Percentiles rank a stretch among this genome's conserved stretches.
Conservation (phyloP, 768 basidiomycete species). For the Kockovaella imperatae region DNA sequence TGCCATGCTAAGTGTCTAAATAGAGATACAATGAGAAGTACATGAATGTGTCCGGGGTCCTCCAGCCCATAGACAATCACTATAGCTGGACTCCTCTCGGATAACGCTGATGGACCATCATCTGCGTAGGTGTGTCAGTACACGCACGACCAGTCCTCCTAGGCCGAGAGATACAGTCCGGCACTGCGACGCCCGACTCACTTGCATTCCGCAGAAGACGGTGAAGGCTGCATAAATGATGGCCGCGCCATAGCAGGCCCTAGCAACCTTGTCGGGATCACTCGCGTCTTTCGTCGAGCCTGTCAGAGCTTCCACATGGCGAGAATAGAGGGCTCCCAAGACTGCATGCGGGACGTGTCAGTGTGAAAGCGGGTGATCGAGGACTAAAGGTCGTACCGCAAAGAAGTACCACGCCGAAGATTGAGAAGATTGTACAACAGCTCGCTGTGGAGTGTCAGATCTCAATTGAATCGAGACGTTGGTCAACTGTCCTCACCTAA, state of each 20-base stretch:
- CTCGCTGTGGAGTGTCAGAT: constrained; percentile 18
- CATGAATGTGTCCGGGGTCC: no score
- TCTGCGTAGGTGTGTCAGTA: constrained; percentile 13
- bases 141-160: neutral
- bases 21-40: constrained; percentile 1
- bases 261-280: constrained; percentile 45
- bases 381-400: constrained; percentile 25
- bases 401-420: constrained; percentile 44
- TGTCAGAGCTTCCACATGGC: constrained; percentile 45
- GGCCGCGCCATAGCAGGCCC: constrained; percentile 45
- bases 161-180: neutral
- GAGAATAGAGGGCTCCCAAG: constrained; percentile 40
- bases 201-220: constrained; percentile 46
- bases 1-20: no score
- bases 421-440: constrained; percentile 44
- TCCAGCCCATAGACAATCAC: neutral
- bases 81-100: constrained; percentile 43
- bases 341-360: constrained; percentile 12
- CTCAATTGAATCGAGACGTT: neutral
- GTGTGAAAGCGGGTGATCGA: neutral
- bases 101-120: constrained; percentile 42
- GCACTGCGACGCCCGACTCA: constrained; percentile 18
- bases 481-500: constrained; percentile 29
- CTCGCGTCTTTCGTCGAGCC: constrained; percentile 44
- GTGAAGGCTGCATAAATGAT: constrained; percentile 45